Evolutionary conservation across 164 flowering plant species (phyloP).

Genomic region (Cinnamomum micranthum): DNA sequence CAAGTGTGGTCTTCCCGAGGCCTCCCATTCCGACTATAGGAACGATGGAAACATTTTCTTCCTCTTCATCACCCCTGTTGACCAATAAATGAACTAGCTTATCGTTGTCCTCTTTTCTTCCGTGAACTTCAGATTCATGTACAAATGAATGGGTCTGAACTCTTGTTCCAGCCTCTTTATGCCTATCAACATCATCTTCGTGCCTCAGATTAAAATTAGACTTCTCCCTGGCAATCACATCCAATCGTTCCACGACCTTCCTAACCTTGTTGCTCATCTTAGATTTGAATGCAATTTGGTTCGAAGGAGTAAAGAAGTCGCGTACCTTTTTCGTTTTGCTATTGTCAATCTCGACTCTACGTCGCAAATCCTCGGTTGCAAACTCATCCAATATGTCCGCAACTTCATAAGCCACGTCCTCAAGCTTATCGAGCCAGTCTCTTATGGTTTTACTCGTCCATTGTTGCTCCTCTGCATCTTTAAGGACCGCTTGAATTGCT

Average conservation of each 20-base stretch:
- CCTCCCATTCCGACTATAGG: background rate
- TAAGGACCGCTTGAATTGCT: conserved; percentile 4
- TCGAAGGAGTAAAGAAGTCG: background rate
- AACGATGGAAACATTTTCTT: background rate
- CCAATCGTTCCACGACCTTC: background rate
- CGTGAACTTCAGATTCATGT: background rate
- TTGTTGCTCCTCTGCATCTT: conserved; percentile 28
- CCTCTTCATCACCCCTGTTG: background rate
- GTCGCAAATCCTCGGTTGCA: background rate
- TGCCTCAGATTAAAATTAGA: background rate
- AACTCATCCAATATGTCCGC: conserved; percentile 7
- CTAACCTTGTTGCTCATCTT: background rate
- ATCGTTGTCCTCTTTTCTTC: conserved; percentile 4
- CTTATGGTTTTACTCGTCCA: conserved; percentile 11
- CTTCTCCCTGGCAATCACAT: background rate
- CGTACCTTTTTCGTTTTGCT: background rate
- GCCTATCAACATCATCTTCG: background rate
- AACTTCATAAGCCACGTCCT: conserved; percentile 7
- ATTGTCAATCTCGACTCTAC: background rate
- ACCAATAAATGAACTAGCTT: background rate
- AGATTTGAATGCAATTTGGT: background rate
- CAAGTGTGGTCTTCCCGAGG: background rate
- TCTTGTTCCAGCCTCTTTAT: background rate
- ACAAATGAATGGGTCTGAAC: background rate
- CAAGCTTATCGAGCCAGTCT: conserved; percentile 7